Evolutionary conservation across 208 protist genomes (phyloP).

Genomic region (Trypanosoma caninum): DNA sequence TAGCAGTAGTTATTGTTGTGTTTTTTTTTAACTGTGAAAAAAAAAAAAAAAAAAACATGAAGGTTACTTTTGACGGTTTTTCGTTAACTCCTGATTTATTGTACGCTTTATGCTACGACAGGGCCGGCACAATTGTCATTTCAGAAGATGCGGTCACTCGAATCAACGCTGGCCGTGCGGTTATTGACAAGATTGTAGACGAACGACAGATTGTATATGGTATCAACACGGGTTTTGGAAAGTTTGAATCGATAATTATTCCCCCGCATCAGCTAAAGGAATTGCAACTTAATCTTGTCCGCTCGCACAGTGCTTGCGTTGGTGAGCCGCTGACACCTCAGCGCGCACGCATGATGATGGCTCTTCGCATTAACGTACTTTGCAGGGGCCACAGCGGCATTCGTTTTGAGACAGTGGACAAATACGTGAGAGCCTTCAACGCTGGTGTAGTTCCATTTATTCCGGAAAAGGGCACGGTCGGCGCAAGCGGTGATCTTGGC

Average conservation of each 20-base stretch:
- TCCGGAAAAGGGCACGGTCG: conserved; percentile 66
- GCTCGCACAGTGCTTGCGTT: conserved; percentile 68
- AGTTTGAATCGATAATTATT: conserved; percentile 68
- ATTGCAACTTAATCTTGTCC: conserved; percentile 78
- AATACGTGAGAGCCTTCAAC: conserved; percentile 48
- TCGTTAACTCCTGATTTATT: conserved; percentile 21
- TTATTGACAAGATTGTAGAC: conserved; percentile 29
- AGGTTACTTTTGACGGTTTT: conserved; percentile 22
- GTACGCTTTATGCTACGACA: conserved; percentile 15
- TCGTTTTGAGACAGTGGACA: conserved; percentile 28
- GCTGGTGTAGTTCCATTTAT: conserved; percentile 47
- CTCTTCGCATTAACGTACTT: conserved; percentile 69
- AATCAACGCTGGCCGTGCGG: conserved; percentile 16
- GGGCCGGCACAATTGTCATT: conserved; percentile 7
- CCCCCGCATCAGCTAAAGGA: conserved; percentile 42
- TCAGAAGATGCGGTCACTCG: conserved; percentile 1
- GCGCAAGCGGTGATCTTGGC: conserved; percentile 88
- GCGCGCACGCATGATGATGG: conserved; percentile 51
- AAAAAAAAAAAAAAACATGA: conserved; percentile 2
- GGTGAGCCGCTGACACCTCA: conserved; percentile 51
- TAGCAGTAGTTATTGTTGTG: too few species aligned
- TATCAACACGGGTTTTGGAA: conserved; percentile 86
- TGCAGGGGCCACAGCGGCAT: conserved; percentile 67
- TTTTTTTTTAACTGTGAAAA: too few species aligned
- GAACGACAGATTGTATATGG: conserved; percentile 47